phyloP scores from a whole-genome alignment of 2,329 filamentous ascomycete species.

The Microcera coccophila region DNA sequence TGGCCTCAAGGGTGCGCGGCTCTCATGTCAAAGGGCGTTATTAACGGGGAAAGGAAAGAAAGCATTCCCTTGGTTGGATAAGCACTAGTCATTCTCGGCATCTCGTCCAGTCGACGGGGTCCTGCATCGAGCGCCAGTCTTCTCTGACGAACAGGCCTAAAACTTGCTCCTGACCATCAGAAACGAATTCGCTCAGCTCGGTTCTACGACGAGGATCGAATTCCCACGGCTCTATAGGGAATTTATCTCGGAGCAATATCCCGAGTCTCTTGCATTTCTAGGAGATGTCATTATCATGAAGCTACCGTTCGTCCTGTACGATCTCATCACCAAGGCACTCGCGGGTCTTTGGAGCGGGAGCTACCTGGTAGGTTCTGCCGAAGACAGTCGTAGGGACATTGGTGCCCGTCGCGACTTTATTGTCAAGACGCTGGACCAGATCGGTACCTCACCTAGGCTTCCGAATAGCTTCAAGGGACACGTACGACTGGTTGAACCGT shows the following conservation, averaged over 20 bases:
- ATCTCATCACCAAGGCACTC: conserved; percentile 31
- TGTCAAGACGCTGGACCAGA: conserved; percentile 17
- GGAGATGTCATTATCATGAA: conserved; percentile 25
- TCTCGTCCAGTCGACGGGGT: conserved; percentile 15
- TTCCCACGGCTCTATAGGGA: conserved; percentile 30
- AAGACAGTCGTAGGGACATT: conserved; percentile 27
- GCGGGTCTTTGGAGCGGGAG: conserved; percentile 26
- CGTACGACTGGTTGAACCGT: conserved; percentile 37
- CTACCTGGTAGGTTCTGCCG: conserved; percentile 15
- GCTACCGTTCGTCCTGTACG: conserved; percentile 27
- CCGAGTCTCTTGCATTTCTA: conserved; percentile 30
- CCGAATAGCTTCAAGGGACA: conserved; percentile 16
- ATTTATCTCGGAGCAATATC: conserved; percentile 31
- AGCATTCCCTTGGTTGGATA: conserved; percentile 17
- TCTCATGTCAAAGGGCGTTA: conserved; percentile 18
- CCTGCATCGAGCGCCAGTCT: conserved; percentile 25
- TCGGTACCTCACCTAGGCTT: conserved; percentile 25
- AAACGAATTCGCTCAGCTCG: conserved; percentile 19
- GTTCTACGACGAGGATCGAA: conserved; percentile 18
- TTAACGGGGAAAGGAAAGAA: conserved; percentile 16
- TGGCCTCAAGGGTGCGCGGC: conserved; percentile 10
- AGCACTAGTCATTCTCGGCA: conserved; percentile 11
- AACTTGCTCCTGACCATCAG: conserved; percentile 27
- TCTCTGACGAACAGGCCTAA: conserved; percentile 27
- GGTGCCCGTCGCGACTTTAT: conserved; percentile 26